phyloP scores from a whole-genome alignment of 495 filamentous ascomycete genomes.

The Lasiosphaeria miniovina region DNA sequence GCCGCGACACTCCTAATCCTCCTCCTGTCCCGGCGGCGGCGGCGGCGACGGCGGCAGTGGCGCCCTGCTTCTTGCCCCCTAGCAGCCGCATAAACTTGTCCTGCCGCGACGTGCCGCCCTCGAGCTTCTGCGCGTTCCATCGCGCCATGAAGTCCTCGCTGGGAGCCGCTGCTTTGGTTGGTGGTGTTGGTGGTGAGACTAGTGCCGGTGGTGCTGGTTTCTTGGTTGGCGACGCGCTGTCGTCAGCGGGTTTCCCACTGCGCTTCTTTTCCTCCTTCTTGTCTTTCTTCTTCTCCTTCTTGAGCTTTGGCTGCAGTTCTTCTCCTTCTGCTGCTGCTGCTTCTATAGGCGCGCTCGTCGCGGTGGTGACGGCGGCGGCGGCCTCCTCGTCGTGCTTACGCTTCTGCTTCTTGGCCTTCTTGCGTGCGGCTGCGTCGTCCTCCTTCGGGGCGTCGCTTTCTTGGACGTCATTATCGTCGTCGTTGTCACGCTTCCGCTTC shows the following conservation, averaged over 20 bases:
- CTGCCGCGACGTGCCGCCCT: conserved; percentile 49
- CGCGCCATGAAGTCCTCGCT: conserved; percentile 30
- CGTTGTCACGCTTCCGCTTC: conserved; percentile 15
- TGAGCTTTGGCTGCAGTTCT: conserved; percentile 1
- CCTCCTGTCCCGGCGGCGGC: conserved; percentile 12
- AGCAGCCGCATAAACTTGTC: conserved; percentile 57
- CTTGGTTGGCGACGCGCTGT: conserved; percentile 1
- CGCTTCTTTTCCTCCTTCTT: conserved; percentile 9
- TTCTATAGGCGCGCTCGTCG: conserved; percentile 5
- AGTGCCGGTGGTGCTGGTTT: too few species aligned
- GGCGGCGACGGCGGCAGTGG: conserved; percentile 11
- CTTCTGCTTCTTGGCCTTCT: conserved; percentile 23
- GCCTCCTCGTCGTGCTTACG: too few species aligned
- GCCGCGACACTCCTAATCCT: conserved; percentile 17
- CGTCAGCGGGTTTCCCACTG: not conserved
- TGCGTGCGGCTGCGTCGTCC: conserved; percentile 22
- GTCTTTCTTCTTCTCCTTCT: conserved; percentile 13
- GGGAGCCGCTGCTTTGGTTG: conserved; percentile 5
- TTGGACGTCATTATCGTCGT: conserved; percentile 27
- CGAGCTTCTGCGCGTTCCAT: conserved; percentile 53
- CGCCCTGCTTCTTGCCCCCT: conserved; percentile 44
- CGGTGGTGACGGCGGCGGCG: too few species aligned
- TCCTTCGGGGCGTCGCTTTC: conserved; percentile 21
- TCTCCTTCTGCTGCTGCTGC: conserved; percentile 23
- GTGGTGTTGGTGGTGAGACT: too few species aligned